These are phyloP conservation scores for Clathrus columnatus DNA, from an alignment of 768 basidiomycete species.

Conservation along the genomic window DNA sequence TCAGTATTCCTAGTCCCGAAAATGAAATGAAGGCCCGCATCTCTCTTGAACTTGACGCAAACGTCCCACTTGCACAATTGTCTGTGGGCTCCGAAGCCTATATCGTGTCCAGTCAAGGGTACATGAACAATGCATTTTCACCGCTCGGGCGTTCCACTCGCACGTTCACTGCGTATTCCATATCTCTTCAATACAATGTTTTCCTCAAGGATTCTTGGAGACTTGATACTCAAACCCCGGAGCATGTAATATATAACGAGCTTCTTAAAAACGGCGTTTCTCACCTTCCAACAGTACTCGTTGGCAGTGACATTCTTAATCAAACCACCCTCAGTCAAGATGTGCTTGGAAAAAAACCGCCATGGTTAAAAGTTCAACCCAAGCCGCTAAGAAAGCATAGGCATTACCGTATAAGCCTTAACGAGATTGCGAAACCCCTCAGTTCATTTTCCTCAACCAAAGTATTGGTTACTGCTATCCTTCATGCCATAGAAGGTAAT, in stretches of 20 bases:
- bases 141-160: background rate
- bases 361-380: background rate
- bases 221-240: background rate
- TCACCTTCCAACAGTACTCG: too few species aligned
- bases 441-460: too few species aligned
- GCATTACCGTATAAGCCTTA: too few species aligned
- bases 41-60: background rate
- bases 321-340: too few species aligned
- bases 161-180: background rate
- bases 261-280: too few species aligned
- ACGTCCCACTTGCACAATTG: background rate
- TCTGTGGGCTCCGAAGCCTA: background rate
- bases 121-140: background rate
- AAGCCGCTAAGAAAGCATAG: too few species aligned
- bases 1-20: background rate
- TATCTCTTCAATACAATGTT: background rate
- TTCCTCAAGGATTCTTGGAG: background rate
- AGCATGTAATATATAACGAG: too few species aligned
- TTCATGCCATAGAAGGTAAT: too few species aligned
- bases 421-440: too few species aligned
- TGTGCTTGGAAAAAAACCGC: too few species aligned
- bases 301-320: too few species aligned
- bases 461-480: too few species aligned
- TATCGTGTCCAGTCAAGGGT: background rate
- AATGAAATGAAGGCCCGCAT: background rate